These are phyloP conservation scores for Termitomyces sp. DNA, from an alignment of 768 basidiomycete genomes.

Conservation along the genomic window DNA sequence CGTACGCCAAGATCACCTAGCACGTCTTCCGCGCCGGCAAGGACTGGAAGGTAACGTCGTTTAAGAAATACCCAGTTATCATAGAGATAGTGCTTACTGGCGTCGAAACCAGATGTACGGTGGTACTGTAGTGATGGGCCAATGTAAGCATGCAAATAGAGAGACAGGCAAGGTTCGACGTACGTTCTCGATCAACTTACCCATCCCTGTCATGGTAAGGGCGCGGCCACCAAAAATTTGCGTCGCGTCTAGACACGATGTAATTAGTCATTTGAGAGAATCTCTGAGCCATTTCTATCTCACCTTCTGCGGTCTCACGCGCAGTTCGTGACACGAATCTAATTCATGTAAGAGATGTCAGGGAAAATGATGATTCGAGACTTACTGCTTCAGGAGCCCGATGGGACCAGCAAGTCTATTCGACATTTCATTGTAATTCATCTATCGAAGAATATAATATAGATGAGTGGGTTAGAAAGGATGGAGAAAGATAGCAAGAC, in stretches of 20 bases:
- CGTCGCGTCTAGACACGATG: constrained; percentile 52
- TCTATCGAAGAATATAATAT: constrained; percentile 34
- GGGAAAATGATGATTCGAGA: constrained; percentile 3
- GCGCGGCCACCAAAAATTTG: constrained; percentile 89
- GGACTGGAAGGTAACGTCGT: constrained; percentile 29
- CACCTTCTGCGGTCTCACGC: constrained; percentile 67
- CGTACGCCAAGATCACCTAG: constrained; percentile 69
- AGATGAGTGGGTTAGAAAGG: not conserved
- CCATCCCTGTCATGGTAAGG: constrained; percentile 84
- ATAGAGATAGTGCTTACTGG: constrained; percentile 37
- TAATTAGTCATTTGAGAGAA: constrained; percentile 29
- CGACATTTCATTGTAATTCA: constrained; percentile 82
- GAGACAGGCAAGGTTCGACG: constrained; percentile 17
- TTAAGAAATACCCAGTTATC: not conserved
- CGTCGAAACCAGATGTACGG: constrained; percentile 78
- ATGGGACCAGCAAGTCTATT: constrained; percentile 85
- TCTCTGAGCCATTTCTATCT: constrained; percentile 7
- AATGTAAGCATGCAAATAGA: not conserved
- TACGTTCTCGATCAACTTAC: constrained; percentile 77
- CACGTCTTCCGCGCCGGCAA: constrained; percentile 76
- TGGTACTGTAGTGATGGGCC: constrained; percentile 51
- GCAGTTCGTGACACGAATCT: constrained; percentile 66
- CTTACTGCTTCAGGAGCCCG: constrained; percentile 83
- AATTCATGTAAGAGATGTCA: not conserved
- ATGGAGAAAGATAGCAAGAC: constrained; percentile 7